Evolutionary conservation across 768 basidiomycete genomes (phyloP), one percentile per base, ranked within the genome.

Genomic region (Pisolithus sp.): DNA sequence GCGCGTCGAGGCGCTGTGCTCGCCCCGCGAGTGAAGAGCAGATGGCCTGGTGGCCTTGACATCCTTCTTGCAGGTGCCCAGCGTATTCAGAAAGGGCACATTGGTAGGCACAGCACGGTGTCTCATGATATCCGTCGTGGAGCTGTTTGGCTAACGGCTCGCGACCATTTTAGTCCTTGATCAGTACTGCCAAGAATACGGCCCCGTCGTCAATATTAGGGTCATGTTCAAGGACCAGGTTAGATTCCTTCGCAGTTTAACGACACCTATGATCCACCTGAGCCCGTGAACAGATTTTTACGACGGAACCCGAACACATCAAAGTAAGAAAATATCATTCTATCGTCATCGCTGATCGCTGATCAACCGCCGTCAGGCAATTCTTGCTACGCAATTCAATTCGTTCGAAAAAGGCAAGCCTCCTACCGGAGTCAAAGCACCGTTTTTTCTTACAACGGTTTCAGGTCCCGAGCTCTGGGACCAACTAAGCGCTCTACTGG

Each of bases 291-390:
- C 26, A 77, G 76, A 59, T 78, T 48, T 57, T 78, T 12, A 79
- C 77, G 1, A 55, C 58, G 7, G 78, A 80, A 50, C 79, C 79
- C 4, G 75, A 76, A 37, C 66, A 77, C 41, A 68, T 77, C 62
- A 78, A 73, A 64, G 71, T 61, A 48, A 51, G 55, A 37, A n/a
- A n/a, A n/a, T n/a, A n/a, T n/a, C n/a, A n/a, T 9, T 5, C 53
- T 17, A 15, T 17, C 17, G 34, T 46, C 24, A 7, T 2, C 37
- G n/a, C n/a, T n/a, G n/a, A n/a, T 13, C 13, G 18, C 41, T 53
- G 20, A 58, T 13, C 4, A 1, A 24, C 47, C 7, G 4, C 17
- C 13, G 13, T 13, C 39, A 81, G 72, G 67, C 67, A 10, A 64
- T 79, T 18, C 64, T 79, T 0, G 70, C 76, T 0, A 74, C 76